A percentile compares a stretch with the other conserved stretches of the same genome.
Conservation (phyloP, 2,329 filamentous ascomycete species). For the Pyrenophora seminiperda region DNA sequence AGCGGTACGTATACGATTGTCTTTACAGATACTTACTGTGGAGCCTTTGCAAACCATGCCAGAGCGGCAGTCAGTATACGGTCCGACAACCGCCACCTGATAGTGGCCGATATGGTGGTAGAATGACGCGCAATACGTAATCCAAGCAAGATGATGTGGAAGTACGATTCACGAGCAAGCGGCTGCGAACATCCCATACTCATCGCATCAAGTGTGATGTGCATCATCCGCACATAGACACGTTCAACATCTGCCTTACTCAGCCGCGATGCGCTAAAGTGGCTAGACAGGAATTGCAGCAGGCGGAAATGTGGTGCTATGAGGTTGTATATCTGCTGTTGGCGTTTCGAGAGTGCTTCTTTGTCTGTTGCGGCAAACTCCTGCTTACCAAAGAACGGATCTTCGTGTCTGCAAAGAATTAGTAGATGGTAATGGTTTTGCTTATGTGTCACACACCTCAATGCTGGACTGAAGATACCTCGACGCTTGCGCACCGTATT, state of each 20-base stretch:
- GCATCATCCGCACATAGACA: constrained; percentile 80
- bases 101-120: constrained; percentile 65
- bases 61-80: constrained; percentile 84
- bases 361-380: constrained; percentile 93
- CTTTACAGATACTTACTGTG: constrained; percentile 56
- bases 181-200: constrained; percentile 71
- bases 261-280: constrained; percentile 91
- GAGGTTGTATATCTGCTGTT: constrained; percentile 79
- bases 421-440: constrained; percentile 25
- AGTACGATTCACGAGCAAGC: constrained; percentile 87
- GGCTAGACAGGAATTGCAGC: constrained; percentile 87
- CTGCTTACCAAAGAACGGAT: constrained; percentile 88
- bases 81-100: constrained; percentile 85
- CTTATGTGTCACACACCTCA: constrained; percentile 58
- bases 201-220: constrained; percentile 76
- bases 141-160: constrained; percentile 84
- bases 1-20: constrained; percentile 6
- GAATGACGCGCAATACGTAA: constrained; percentile 76
- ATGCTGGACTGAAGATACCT: constrained; percentile 77
- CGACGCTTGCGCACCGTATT: constrained; percentile 74
- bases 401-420: constrained; percentile 60
- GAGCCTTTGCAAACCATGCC: constrained; percentile 83
- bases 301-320: constrained; percentile 85
- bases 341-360: constrained; percentile 71
- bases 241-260: constrained; percentile 80